Evolutionary conservation across 2,329 filamentous ascomycete genomes (phyloP).

Genomic region (Xylariomycetidae sp.): DNA sequence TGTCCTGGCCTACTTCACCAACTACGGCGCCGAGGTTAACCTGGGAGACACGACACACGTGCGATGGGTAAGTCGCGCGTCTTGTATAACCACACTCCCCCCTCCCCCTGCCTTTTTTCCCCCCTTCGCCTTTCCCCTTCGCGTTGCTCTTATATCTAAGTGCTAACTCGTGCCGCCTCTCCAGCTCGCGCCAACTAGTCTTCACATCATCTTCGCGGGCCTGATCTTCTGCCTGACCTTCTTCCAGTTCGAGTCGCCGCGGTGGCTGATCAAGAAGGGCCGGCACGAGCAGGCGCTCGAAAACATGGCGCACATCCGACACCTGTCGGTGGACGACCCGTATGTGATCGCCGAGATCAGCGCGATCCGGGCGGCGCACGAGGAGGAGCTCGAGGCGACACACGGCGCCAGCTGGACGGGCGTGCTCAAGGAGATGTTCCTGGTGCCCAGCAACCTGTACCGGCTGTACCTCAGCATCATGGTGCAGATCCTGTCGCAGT

Average conservation of each 20-base stretch:
- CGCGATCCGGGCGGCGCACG: conserved; percentile 60
- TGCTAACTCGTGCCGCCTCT: conserved; percentile 14
- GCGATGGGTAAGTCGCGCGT: conserved; percentile 40
- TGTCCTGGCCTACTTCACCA: conserved; percentile 74
- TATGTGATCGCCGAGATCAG: conserved; percentile 59
- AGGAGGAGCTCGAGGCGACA: conserved; percentile 68
- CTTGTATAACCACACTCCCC: not conserved
- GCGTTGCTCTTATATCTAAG: too few species aligned
- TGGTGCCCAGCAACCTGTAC: conserved; percentile 66
- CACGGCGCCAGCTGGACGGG: conserved; percentile 61
- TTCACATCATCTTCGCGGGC: conserved; percentile 74
- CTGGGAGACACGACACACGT: conserved; percentile 40
- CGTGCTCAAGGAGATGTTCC: conserved; percentile 63
- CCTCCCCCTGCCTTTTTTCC: not conserved
- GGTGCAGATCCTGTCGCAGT: conserved; percentile 69
- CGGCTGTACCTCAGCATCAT: conserved; percentile 64
- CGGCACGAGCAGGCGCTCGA: conserved; percentile 53
- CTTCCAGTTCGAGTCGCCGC: conserved; percentile 65
- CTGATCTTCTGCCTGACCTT: conserved; percentile 68
- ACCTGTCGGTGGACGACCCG: conserved; percentile 53
- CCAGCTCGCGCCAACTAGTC: conserved; percentile 65
- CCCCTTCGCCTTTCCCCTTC: too few species aligned
- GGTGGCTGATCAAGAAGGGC: conserved; percentile 64
- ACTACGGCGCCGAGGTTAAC: conserved; percentile 54
- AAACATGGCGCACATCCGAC: conserved; percentile 53